Evolutionary conservation across 768 basidiomycete species (phyloP), one percentile per base, ranked within the genome.

Genomic region (Pleurotus pulmonarius): DNA sequence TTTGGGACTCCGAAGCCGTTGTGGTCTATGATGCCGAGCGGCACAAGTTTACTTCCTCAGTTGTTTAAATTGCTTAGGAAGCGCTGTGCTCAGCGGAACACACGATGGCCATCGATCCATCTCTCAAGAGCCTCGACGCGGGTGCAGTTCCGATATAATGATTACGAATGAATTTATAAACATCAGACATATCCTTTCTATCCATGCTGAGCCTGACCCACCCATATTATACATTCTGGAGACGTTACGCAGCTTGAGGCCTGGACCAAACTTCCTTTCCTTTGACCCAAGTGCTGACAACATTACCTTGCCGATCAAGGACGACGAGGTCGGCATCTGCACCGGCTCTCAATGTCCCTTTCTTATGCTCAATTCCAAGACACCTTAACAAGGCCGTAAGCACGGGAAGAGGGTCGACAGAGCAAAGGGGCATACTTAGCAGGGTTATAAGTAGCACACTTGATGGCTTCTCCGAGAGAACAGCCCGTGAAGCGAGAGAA

Each of bases 291-390:
- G 89, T 90, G 59, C 79, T 81, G 37, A 86, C 69, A 13, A 89
- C 84, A 46, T 76, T 73, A 3, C 91, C 90, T 47, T 79, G 75
- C 56, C 78, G 75, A 64, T 90, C 85, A 46, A 94, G 79, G 24
- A 94, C 83, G 39, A 86, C 82, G 38, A 96, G 72, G 70, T 96
- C 94, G 7, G 92, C 94, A 66, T 94, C 89, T 26, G 85, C 90
- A n/a, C 90, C 92, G 1, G 88, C 72, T 47, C 86, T 80, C 20
- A 95, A 73, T 16, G 88, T 88, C 20, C 94, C 93, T 72, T 94
- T 96, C 61, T 73, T 82, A 56, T 85, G 73, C 68, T 89, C 86
- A 55, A 92, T 88, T 15, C 88, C 85, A 16, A 96, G 79, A 66
- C 89, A 88, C 60, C 87, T 89, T 40, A 39, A 46, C 34, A 29